A percentile compares a stretch with the other conserved stretches of the same genome.
Conservation (phyloP, 1,284 basidiomycete species). For the Psilocybe mexicana region DNA sequence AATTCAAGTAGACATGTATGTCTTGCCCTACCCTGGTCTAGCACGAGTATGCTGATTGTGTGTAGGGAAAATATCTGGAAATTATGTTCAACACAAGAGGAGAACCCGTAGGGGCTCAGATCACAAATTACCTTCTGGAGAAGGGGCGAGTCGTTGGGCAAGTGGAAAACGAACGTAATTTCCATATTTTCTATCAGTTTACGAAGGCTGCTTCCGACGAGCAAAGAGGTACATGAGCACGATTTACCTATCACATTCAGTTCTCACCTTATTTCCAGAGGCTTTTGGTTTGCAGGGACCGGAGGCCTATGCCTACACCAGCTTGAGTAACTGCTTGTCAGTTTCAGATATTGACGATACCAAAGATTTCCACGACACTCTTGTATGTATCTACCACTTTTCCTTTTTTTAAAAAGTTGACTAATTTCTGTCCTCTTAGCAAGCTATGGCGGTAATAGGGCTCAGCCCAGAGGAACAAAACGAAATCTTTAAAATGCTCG, state of each 20-base stretch:
- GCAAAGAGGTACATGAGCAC: conserved; percentile 69
- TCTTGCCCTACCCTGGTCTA: conserved; percentile 14
- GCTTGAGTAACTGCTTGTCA: conserved; percentile 87
- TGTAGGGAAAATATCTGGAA: conserved; percentile 96
- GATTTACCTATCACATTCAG: not conserved
- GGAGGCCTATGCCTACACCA: conserved; percentile 94
- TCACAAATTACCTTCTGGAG: conserved; percentile 98
- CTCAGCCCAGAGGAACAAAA: conserved; percentile 83
- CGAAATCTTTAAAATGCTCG: conserved; percentile 93
- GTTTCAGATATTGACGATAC: conserved; percentile 92
- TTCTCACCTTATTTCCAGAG: conserved; percentile 51
- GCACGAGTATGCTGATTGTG: conserved; percentile 5
- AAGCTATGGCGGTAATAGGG: conserved; percentile 94
- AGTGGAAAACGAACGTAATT: conserved; percentile 95
- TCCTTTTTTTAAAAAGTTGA: not conserved
- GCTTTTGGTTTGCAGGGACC: conserved; percentile 96
- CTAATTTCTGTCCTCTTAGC: conserved; percentile 41
- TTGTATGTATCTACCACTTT: conserved; percentile 51
- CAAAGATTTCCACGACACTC: conserved; percentile 86
- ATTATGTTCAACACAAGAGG: conserved; percentile 97
- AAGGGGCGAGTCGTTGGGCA: conserved; percentile 98
- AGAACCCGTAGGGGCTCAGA: conserved; percentile 95
- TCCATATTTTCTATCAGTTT: conserved; percentile 99
- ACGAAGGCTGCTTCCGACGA: conserved; percentile 92
- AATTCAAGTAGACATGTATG: conserved; percentile 97